Conservation (phyloP, 495 filamentous ascomycete genomes). For the Aspergillus coremiiformis region DNA sequence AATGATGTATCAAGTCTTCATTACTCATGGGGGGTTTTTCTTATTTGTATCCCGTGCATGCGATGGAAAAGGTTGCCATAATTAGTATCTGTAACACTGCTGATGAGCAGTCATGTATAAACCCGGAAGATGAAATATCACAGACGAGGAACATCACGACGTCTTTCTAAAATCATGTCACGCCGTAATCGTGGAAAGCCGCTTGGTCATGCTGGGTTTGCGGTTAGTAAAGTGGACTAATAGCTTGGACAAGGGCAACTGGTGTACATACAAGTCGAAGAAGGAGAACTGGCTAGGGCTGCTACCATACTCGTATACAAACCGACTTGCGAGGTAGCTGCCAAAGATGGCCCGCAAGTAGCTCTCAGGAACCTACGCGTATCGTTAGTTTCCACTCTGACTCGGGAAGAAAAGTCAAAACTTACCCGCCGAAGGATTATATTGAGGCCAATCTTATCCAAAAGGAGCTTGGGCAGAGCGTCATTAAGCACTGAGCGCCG, state of each 20-base stretch:
- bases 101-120: slow-evolving; percentile 12
- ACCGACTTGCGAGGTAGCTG: slow-evolving; percentile 86
- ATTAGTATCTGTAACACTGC: slow-evolving; percentile 18
- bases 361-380: slow-evolving; percentile 67
- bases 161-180: slow-evolving; percentile 12
- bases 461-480: slow-evolving; percentile 74
- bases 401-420: slow-evolving; percentile 9
- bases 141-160: slow-evolving; percentile 4
- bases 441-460: slow-evolving; percentile 85
- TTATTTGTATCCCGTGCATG: slow-evolving; percentile 12
- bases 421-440: slow-evolving; percentile 71
- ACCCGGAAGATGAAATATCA: slow-evolving; percentile 13
- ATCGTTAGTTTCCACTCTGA: slow-evolving; percentile 16
- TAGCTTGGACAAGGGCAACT: background rate
- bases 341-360: slow-evolving; percentile 95
- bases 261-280: slow-evolving; percentile 82
- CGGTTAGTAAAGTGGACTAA: slow-evolving; percentile 13
- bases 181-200: slow-evolving; percentile 31
- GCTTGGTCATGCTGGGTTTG: slow-evolving; percentile 46
- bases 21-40: slow-evolving; percentile 1
- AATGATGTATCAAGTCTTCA: slow-evolving; percentile 6
- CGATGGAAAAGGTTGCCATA: slow-evolving; percentile 4
- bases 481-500: slow-evolving; percentile 72
- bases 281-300: slow-evolving; percentile 93
- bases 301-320: slow-evolving; percentile 92